Conservation (phyloP, 306 rosid genomes). For the Astragalus membranaceus region DNA sequence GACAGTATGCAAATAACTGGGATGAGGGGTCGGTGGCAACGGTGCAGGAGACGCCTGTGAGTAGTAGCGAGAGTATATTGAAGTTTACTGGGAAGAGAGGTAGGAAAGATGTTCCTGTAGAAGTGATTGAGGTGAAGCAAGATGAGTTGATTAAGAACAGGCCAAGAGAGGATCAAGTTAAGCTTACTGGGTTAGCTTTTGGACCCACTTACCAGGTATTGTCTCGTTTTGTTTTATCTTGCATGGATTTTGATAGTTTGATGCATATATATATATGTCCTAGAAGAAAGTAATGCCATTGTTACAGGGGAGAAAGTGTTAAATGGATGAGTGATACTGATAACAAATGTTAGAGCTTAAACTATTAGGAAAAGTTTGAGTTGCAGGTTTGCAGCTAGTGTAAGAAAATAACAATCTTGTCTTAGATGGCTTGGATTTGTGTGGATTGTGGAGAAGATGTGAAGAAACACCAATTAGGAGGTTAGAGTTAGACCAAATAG, state of each 20-base stretch:
- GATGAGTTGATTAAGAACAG: constrained; percentile 90
- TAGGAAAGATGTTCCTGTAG: constrained; percentile 62
- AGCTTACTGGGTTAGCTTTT: constrained; percentile 79
- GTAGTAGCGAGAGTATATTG: constrained; percentile 15
- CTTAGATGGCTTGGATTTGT: neutral
- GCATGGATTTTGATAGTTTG: neutral
- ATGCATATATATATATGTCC: neutral
- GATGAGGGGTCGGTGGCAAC: constrained; percentile 22
- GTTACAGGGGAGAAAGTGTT: neutral
- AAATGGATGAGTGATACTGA: neutral
- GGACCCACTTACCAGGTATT: constrained; percentile 91
- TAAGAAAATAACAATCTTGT: neutral
- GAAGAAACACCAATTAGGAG: neutral
- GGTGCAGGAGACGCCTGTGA: constrained; percentile 23
- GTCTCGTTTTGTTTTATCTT: neutral
- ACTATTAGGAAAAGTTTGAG: neutral
- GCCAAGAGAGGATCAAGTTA: constrained; percentile 85
- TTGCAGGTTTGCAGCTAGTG: neutral
- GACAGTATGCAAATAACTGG: constrained; percentile 44
- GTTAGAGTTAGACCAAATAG: neutral
- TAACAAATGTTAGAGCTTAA: no score
- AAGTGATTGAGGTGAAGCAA: constrained; percentile 84
- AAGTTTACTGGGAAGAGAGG: constrained; percentile 60
- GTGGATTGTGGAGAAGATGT: neutral
- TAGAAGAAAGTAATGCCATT: neutral